Evolutionary conservation across 164 flowering plant genomes (phyloP).

Genomic region (Umbellularia californica): DNA sequence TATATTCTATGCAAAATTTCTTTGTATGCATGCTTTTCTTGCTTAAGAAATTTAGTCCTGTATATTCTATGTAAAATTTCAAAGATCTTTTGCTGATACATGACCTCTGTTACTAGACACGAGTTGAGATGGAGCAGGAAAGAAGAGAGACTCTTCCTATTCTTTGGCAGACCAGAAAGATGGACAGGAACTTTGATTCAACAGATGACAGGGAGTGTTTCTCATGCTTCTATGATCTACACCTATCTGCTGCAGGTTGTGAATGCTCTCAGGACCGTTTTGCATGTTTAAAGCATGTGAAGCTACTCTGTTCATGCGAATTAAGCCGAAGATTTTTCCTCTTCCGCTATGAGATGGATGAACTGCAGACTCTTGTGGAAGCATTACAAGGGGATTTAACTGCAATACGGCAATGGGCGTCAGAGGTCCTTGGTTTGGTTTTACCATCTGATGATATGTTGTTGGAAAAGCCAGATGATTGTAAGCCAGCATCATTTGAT

Average conservation of each 20-base stretch:
- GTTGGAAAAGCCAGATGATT: constrained; percentile 2
- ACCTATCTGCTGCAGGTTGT: constrained; percentile 65
- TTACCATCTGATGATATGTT: background rate
- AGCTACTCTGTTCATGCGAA: constrained; percentile 54
- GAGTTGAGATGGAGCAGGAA: constrained; percentile 63
- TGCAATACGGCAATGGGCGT: constrained; percentile 42
- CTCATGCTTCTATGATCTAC: constrained; percentile 75
- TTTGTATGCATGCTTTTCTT: background rate
- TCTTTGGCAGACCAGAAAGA: constrained; percentile 33
- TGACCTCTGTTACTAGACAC: constrained; percentile 33
- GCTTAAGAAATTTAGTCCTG: background rate
- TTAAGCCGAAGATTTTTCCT: constrained; percentile 33
- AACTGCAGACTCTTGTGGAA: constrained; percentile 46
- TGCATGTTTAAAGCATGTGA: constrained; percentile 75
- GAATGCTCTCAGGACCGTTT: constrained; percentile 61
- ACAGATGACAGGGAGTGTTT: constrained; percentile 66
- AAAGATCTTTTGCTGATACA: background rate
- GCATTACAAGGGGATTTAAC: constrained; percentile 58
- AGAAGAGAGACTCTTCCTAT: constrained; percentile 48
- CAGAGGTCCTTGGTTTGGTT: constrained; percentile 19
- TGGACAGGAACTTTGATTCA: constrained; percentile 59
- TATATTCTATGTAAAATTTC: background rate
- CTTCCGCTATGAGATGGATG: constrained; percentile 46
- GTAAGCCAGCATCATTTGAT: background rate
- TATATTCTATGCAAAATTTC: too few species aligned